Evolutionary conservation across 257 asterid genomes (phyloP), one percentile per base, ranked within the genome.

Genomic region (Nemophila menziesii): DNA sequence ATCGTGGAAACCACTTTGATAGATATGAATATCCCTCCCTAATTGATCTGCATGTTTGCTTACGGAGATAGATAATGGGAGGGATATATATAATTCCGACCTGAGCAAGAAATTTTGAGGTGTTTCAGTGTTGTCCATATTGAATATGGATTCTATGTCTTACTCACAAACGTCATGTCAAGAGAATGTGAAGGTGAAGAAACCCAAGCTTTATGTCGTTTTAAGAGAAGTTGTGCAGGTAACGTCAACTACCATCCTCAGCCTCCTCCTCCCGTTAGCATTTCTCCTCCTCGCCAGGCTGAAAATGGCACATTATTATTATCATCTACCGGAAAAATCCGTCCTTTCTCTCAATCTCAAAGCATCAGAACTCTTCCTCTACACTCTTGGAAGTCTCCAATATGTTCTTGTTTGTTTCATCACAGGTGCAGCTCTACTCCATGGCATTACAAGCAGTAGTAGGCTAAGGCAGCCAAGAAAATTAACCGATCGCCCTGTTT

Each of bases 211-310:
- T 15, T 22, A 55, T 56, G 44, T 40, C 24, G 27, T 0, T 20
- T 61, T 57, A 52, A 67, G 43, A 48, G 64, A 70, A 22, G 33
- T 67, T 3, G 75, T 74, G 34, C 86, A 56, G 23, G 57, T 79
- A 12, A 38, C 74, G 16, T 65, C 94, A n/a, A 59, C 60, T 27
- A 56, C 73, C 48, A 70, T 85, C 37, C 89, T 81, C 55, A 64
- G 78, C 51, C 93, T 84, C 56, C 84, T 80, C 64, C 82, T 80
- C 49, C 95, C 95, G 24, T 78, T 84, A 48, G 75, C 93, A 0
- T 80, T 77, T 54, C 90, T 84, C 62, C 66, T 77, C 70, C 76
- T 77, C 37, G 64, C 85, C 40, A 68, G 89, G 33, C 64, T 80
- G 44, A 61, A 93, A 54, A 54, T 69, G 16, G 77, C 80, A 0